Evolutionary conservation across 2,329 filamentous ascomycete species (phyloP).

Genomic region (Lachnellula cervina): DNA sequence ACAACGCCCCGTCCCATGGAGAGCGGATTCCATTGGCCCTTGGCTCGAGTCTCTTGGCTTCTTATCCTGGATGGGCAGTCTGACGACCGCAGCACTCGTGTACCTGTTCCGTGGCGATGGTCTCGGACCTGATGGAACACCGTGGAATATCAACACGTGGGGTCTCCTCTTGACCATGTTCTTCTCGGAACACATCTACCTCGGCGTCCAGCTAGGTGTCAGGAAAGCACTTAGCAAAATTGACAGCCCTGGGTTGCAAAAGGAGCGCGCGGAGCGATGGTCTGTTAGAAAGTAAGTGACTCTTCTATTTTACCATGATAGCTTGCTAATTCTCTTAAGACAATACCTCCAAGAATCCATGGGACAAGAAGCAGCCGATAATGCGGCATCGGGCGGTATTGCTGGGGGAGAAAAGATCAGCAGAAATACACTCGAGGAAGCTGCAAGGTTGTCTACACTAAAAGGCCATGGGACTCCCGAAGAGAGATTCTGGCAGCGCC

Average conservation of each 20-base stretch:
- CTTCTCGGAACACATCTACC: slow-evolving; percentile 83
- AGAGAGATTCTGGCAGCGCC: slow-evolving; percentile 60
- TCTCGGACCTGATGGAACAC: slow-evolving; percentile 59
- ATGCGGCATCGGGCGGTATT: slow-evolving; percentile 42
- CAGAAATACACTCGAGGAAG: slow-evolving; percentile 59
- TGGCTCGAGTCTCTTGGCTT: slow-evolving; percentile 85
- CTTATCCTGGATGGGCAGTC: slow-evolving; percentile 86
- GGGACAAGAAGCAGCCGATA: slow-evolving; percentile 50
- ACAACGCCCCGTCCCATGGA: slow-evolving; percentile 82
- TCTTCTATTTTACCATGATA: not conserved
- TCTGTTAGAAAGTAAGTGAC: slow-evolving; percentile 64
- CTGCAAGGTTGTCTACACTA: slow-evolving; percentile 48
- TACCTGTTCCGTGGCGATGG: slow-evolving; percentile 77
- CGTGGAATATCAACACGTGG: slow-evolving; percentile 70
- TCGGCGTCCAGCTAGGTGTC: slow-evolving; percentile 70
- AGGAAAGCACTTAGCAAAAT: slow-evolving; percentile 70
- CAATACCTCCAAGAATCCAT: slow-evolving; percentile 63
- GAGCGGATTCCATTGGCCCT: slow-evolving; percentile 89
- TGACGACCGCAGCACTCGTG: slow-evolving; percentile 82
- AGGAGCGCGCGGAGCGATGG: slow-evolving; percentile 78
- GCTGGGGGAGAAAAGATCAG: slow-evolving; percentile 59
- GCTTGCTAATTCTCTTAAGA: slow-evolving; percentile 9
- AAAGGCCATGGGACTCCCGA: slow-evolving; percentile 47
- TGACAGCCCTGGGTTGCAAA: slow-evolving; percentile 80
- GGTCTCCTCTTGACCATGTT: slow-evolving; percentile 77